Base-by-base conservation (phyloP, 768 basidiomycete genomes). In the Lyophyllum shimeji region DNA sequence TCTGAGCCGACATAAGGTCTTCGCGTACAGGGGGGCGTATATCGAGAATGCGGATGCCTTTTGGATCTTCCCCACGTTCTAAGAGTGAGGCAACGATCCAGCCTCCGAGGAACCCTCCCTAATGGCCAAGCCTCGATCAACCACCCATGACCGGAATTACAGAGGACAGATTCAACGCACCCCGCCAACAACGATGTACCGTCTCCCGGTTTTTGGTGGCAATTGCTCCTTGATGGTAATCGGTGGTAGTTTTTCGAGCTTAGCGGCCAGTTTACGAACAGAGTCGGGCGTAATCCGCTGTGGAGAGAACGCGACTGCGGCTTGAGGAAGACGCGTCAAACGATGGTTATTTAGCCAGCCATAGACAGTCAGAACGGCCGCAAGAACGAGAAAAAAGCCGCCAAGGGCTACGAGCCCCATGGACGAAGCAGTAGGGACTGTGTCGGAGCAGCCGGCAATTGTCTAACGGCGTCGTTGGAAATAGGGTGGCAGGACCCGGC, bases 131-230 rank as follows among this genome's bases (percentile, higher is more conserved):
- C 9, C 4, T 29, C 5, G 18, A 27, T 21, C 25, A 24, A 50
- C 25, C 31, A 15, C 12, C 23, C 23, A 23, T 20, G 53, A 11
- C 44, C 23, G 50, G 7, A 15, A 24, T 7, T 9, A 4, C 29
- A 20, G 13, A 31, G 24, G 15, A 42, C 40, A 49, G n/a, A 20
- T 25, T 18, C 1, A 43, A 63, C 59, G 39, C 43, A 79, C 87
- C 61, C 90, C 89, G 53, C 90, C 90, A 34, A 88, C 79, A 3
- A 92, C 77, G 55, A 91, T 89, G 66, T 92, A 91, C 47, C 84
- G 76, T 53, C 89, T 77, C 18, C 87, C 88, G 0, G 90, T 92
- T 67, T 75, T 84, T 2, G 82, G 82, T 5, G 87, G 86, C 24
- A 90, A 67, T 53, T 83, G 74, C 43, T 78, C 73, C 7, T 72